Evolutionary conservation across 352 stramenopile species (phyloP).

Genomic region (Globisporangium takayamanum): DNA sequence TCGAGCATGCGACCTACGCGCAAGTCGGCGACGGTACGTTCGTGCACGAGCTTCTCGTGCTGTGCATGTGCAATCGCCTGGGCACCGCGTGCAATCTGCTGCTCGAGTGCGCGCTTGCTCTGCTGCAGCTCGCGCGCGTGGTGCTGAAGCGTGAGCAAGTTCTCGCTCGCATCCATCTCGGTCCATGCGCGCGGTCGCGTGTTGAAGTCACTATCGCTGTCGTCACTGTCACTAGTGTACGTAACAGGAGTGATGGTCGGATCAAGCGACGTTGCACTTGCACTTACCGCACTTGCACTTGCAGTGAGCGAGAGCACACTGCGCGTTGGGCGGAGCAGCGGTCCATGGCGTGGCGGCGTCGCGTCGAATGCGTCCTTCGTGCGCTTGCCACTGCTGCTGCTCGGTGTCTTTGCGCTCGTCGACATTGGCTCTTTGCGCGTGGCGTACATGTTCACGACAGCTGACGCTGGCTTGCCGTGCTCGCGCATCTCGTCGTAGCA

Average conservation of each 20-base stretch:
- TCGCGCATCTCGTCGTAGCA: constrained; percentile 76
- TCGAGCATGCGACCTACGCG: constrained; percentile 61
- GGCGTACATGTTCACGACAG: constrained; percentile 66
- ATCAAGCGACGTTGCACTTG: not conserved
- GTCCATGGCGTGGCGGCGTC: constrained; percentile 9
- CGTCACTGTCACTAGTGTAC: not conserved
- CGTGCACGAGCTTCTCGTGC: constrained; percentile 26
- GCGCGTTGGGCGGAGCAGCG: constrained; percentile 9
- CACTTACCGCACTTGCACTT: not conserved
- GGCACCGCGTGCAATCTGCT: constrained; percentile 44
- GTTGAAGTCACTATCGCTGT: constrained; percentile 26
- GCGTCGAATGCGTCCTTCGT: no score
- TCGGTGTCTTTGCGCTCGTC: no score
- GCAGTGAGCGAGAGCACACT: constrained; percentile 7
- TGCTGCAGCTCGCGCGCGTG: constrained; percentile 64
- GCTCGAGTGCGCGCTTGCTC: constrained; percentile 53
- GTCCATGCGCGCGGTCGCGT: constrained; percentile 55
- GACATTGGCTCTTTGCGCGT: no score
- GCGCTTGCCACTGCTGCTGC: no score
- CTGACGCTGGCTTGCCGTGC: constrained; percentile 54
- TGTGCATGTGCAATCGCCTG: constrained; percentile 34
- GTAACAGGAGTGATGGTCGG: not conserved
- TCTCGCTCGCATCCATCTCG: constrained; percentile 46
- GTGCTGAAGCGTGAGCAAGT: constrained; percentile 53
- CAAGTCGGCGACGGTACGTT: constrained; percentile 31